Evolutionary conservation across 495 filamentous ascomycete genomes (phyloP), one percentile per base, ranked within the genome.

Genomic region (Jackrogersella multiformis): DNA sequence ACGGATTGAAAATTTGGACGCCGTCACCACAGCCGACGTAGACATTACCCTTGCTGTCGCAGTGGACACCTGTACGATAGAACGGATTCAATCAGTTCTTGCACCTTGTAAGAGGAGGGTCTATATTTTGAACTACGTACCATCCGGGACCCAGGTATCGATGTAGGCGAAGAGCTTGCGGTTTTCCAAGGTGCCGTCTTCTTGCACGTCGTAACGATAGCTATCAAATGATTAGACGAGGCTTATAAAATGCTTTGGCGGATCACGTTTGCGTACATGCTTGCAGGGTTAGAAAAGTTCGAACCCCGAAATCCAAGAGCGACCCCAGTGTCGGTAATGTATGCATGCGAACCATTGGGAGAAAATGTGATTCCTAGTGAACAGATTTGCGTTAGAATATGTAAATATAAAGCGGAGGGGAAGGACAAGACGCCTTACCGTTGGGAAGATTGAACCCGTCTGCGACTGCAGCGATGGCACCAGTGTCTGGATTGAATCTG

Each of bases 1-100:
- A 82, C 2, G 82, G 75, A 49, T 82, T 86, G 78, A 79, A 90
- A 4, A 90, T 83, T 45, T 88, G 81, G n/a, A 89, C 78, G 21
- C 88, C 87, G 62, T 88, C 87, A 2, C 85, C 86, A 42, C 81
- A 84, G 2, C 83, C 87, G 20, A 80, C 77, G 62, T 88, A 90
- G 4, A 90, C 82, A 61, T 88, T 87, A 0, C 86, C 86, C 8
- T 82, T 76, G 28, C 78, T 76, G 71, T 90, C 87, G 63, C 78
- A 79, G 66, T 89, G 87, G 45, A 90, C 78, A 10, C 85, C 46
- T 65, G 16, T 10, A 38, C 0, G 20, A 45, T 1, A 12, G n/a
- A 60, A 8, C 9, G 30, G 12, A 21, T 2, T 42, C n/a, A n/a
- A 9, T 58, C 5, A 65, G n/a, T 21, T 9, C 1, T 44, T n/a